phyloP scores from a whole-genome alignment of 768 basidiomycete genomes.

The Suillus luteus region DNA sequence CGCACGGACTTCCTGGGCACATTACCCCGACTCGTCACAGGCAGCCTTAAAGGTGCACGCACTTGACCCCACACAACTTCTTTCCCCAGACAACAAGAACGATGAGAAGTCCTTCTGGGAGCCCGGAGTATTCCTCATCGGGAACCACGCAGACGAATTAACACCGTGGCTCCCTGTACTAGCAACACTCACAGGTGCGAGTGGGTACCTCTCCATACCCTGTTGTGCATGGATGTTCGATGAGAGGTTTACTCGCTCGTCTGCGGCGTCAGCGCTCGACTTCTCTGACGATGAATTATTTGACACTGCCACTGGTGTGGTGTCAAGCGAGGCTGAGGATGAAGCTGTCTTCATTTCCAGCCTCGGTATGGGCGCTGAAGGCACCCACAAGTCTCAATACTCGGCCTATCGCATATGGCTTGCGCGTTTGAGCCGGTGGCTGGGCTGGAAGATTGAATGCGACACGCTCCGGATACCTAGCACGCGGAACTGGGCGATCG shows the following conservation, averaged over 20 bases:
- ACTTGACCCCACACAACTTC: constrained; percentile 58
- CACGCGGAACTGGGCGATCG: constrained; percentile 89
- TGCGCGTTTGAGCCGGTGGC: constrained; percentile 65
- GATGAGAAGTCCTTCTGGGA: constrained; percentile 30
- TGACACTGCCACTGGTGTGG: constrained; percentile 22
- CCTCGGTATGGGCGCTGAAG: constrained; percentile 65
- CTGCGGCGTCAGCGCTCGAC: constrained; percentile 27
- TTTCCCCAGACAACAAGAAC: constrained; percentile 22
- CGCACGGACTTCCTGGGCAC: constrained; percentile 79
- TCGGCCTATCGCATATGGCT: constrained; percentile 87
- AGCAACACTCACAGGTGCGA: constrained; percentile 57
- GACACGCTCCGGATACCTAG: constrained; percentile 89
- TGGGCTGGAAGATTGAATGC: constrained; percentile 87
- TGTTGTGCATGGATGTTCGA: constrained; percentile 91
- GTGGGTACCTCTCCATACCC: constrained; percentile 82
- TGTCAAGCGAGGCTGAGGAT: constrained; percentile 16
- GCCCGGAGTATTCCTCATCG: constrained; percentile 74
- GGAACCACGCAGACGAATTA: constrained; percentile 95
- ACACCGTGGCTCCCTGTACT: constrained; percentile 93
- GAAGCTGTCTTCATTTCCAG: constrained; percentile 39
- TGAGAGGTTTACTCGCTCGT: constrained; percentile 55
- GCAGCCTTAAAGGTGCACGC: constrained; percentile 63
- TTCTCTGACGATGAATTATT: constrained; percentile 25
- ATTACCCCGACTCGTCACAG: constrained; percentile 69
- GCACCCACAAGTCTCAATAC: constrained; percentile 67